phyloP scores from a whole-genome alignment of 768 basidiomycete genomes.

The Strobilomyces echinocephalus region DNA sequence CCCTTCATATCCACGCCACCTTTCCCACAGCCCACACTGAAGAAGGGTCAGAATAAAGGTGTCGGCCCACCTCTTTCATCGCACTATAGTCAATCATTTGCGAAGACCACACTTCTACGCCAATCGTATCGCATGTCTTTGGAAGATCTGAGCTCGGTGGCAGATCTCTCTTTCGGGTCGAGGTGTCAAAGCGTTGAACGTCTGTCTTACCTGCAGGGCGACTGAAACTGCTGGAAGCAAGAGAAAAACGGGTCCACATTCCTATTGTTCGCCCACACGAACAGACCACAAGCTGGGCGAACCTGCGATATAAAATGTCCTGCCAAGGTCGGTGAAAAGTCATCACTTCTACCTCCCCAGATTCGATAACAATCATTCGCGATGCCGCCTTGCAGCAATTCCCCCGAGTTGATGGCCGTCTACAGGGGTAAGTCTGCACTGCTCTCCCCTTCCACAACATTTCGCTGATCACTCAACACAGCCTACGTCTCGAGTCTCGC shows the following conservation, averaged over 20 bases:
- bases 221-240: not conserved
- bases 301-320: slow-evolving; percentile 5
- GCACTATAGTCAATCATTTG: not conserved
- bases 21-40: not conserved
- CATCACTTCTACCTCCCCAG: not conserved
- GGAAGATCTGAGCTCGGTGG: not conserved
- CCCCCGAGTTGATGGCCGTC: slow-evolving; percentile 6
- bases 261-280: not conserved
- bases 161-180: not conserved
- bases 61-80: not conserved
- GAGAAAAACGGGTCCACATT: not conserved
- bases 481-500: slow-evolving; percentile 9
- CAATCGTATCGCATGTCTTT: not conserved
- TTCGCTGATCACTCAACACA: not conserved
- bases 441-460: too few species aligned
- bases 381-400: slow-evolving; percentile 3
- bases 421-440: not conserved
- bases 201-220: not conserved
- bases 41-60: not conserved
- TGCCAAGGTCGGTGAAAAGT: slow-evolving; percentile 1
- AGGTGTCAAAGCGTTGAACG: not conserved
- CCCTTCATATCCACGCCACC: not conserved
- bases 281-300: not conserved
- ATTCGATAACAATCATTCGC: not conserved
- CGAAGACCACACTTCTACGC: not conserved